Base-by-base conservation (phyloP, 176 grass and related monocot species). In the Luzula sylvatica region DNA sequence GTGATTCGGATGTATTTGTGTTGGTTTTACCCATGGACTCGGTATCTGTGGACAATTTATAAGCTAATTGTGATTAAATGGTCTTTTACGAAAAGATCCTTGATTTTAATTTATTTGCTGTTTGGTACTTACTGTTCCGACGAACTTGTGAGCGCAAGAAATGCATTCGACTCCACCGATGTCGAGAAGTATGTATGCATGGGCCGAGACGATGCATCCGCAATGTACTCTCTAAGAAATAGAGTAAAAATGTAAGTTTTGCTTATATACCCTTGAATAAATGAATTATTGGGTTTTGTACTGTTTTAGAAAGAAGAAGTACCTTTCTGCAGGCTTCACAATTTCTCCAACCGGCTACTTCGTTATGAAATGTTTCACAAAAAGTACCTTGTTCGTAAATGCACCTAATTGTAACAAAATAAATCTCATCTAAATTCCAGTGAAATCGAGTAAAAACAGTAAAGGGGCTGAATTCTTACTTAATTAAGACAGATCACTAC, bases 291-390 rank as follows among this genome's bases (percentile, higher is more conserved):
- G 11, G 12, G 8, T 40, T 59, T 35, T 17, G 3, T 46, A 14
- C 41, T 23, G 7, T 1, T 35, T 35, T 35, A 9, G 30, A 35
- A 9, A 35, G 30, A 19, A 24, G 26, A 54, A 71, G 67, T 67
- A 98, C 93, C 86, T 89, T 99, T 24, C 82, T 81, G 61, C 93
- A 99, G 15, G 82, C 46, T 43, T 99, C 82, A 42, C 93, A 99
- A 65, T 67, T 83, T 72, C 93, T 90, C 93, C 93, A 99, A 32
- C 93, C 93, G 35, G 75, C 78, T 59, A 76, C 93, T 11, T 87
- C 82, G 8, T 75, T 74, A 60, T 99, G 93, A 54, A 80, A 99
- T 0, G 75, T 83, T 67, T 99, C 93, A 67, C 93, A 99, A 72
- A 92, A 99, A 62, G 48, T 87, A 45, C 93, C 93, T 55, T 99